Base-by-base conservation (phyloP, 202 grass and related monocot species). In the Dendrocalamus latiflorus region DNA sequence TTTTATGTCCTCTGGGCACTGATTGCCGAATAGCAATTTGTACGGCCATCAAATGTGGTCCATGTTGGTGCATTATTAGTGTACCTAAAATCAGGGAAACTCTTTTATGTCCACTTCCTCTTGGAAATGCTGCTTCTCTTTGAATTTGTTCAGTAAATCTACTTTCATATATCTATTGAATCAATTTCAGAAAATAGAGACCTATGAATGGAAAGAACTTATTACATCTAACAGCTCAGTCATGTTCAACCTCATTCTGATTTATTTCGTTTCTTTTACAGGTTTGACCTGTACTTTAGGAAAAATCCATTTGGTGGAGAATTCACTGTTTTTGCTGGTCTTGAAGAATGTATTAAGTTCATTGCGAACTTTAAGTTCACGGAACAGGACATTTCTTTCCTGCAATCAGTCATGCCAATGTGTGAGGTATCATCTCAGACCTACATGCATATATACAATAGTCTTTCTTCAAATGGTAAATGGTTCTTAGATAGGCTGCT, bases 281-380 rank as follows among this genome's bases (percentile, higher is more conserved):
- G 94, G 70, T 98, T 95, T 87, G 95, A 98, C 86, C 62, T 98
- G 28, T 98, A 98, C 83, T 98, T 98, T 36, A 93, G 93, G 85
- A 98, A 95, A 86, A 98, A 93, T 80, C 93, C 95, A 73, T 98
- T 98, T 90, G 89, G 93, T 21, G 95, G 95, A 67, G 95, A 98
- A 81, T 98, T 93, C 79, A 93, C 93, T 72, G 91, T 98, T 71
- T 95, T 95, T 90, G 95, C 93, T 79, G 95, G 95, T 80, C 91
- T 98, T 79, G 95, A 98, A 53, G 95, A 98, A 95, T 98, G 95
- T 84, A 87, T 98, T 66, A 90, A 88, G 33, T 89, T 98, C 81
- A 88, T 98, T 87, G 95, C 93, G 1, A 98, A 98, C 88, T 98
- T 93, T 82, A 94, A 91, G 85, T 89, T 98, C 74, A 93, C 68